A percentile compares a stretch with the other conserved stretches of the same genome.
phyloP scores from a whole-genome alignment of 2,329 filamentous ascomycete genomes.

The Diaporthe humulicola region DNA sequence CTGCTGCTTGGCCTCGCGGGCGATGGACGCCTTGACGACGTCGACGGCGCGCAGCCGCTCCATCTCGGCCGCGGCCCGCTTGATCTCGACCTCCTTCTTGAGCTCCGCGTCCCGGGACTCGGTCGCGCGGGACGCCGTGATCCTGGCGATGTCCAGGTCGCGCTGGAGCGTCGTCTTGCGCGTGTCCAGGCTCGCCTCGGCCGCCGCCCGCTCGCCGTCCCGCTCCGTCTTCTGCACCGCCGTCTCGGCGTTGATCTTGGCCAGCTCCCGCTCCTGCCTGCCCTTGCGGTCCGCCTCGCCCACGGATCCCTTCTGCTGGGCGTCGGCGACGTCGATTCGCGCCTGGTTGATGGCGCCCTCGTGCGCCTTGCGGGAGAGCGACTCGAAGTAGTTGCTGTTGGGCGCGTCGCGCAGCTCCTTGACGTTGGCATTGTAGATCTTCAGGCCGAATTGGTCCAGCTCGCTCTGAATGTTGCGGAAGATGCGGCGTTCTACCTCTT shows the following conservation, averaged over 20 bases:
- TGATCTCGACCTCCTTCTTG: slow-evolving; percentile 81
- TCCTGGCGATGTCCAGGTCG: slow-evolving; percentile 81
- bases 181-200: slow-evolving; percentile 81
- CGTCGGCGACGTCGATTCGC: slow-evolving; percentile 74
- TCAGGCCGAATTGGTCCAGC: slow-evolving; percentile 83
- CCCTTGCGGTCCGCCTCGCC: slow-evolving; percentile 84
- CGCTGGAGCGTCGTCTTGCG: slow-evolving; percentile 79
- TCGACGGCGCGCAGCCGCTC: slow-evolving; percentile 83
- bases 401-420: slow-evolving; percentile 90
- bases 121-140: slow-evolving; percentile 79
- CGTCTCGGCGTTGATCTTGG: slow-evolving; percentile 89
- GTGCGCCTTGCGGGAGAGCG: slow-evolving; percentile 85
- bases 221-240: slow-evolving; percentile 73
- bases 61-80: slow-evolving; percentile 83
- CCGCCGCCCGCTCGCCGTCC: slow-evolving; percentile 83
- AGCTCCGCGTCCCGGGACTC: slow-evolving; percentile 85
- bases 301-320: slow-evolving; percentile 76
- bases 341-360: slow-evolving; percentile 89
- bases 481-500: slow-evolving; percentile 69
- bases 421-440: slow-evolving; percentile 80
- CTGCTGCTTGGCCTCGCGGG: slow-evolving; percentile 76
- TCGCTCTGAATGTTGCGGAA: slow-evolving; percentile 83
- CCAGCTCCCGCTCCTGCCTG: slow-evolving; percentile 86
- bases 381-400: slow-evolving; percentile 86
- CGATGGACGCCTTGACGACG: slow-evolving; percentile 82